Evolutionary conservation across 352 stramenopile species (phyloP), one percentile per base, ranked within the genome.

Genomic region (Phytophthora aleatoria): DNA sequence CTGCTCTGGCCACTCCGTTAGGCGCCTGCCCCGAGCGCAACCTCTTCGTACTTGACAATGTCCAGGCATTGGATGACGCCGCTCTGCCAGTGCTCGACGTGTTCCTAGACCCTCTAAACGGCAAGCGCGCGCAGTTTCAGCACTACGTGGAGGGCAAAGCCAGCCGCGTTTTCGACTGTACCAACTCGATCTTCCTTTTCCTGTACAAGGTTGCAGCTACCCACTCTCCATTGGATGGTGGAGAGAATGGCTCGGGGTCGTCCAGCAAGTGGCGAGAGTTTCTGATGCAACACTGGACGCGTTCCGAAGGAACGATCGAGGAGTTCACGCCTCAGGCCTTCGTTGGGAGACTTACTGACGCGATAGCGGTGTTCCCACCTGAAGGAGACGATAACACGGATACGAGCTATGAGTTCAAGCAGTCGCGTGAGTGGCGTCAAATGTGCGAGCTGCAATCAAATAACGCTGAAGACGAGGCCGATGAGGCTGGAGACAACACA

Each of bases 271-370:
- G 82, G 82, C 78, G 76, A 3, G 76, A 91, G 50, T 89, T 79
- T 48, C 68, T 91, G 20, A 76, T 90, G 64, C 61, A 63, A 31
- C 71, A 71, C 33, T 89, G 80, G 83, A 77, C 62, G 47, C 64
- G 73, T 3, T 55, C 53, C 5, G 61, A 74, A 42, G 64, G 64
- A 27, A 69, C 53, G 2, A 57, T 67, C 10, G 78, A 87, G 42
- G 77, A 82, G 33, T 91, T 91, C 64, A 91, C 83, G 27, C 83
- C 80, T 10, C 78, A 91, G 47, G 83, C 83, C 4, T 74, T 91
- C n/a, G 75, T 85, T 3, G 83, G 83, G 10, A 71, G 83, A 13
- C 47, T 91, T 48, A 87, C 74, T 0, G 71, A 81, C 8, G 80
- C 73, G 0, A 35, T 87, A 5, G 57, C 73, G 43, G 61, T 83